Conservation (phyloP, 2,329 filamentous ascomycete species). For the Cadophora sp. region DNA sequence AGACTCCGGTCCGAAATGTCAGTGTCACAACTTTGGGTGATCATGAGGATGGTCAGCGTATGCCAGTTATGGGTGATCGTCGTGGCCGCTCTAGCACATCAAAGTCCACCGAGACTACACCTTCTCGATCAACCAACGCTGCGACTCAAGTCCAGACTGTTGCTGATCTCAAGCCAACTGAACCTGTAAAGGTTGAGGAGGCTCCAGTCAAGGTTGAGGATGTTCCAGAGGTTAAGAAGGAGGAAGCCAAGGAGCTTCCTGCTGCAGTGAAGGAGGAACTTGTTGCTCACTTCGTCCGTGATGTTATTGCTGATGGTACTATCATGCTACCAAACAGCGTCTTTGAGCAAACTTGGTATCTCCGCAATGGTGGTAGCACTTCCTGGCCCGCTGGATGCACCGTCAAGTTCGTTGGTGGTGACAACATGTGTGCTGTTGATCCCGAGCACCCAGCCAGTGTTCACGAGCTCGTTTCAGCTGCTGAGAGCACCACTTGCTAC, state of each 20-base stretch:
- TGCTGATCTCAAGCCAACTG: slow-evolving; percentile 71
- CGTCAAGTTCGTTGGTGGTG: slow-evolving; percentile 90
- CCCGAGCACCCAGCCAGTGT: slow-evolving; percentile 80
- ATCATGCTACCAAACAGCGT: slow-evolving; percentile 71
- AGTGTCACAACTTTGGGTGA: slow-evolving; percentile 86
- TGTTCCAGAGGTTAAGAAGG: slow-evolving; percentile 36
- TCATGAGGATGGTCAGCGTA: slow-evolving; percentile 68
- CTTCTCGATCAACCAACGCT: slow-evolving; percentile 56
- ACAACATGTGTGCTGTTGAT: slow-evolving; percentile 95
- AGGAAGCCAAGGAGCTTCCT: slow-evolving; percentile 44
- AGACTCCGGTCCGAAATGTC: slow-evolving; percentile 87
- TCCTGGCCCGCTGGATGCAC: slow-evolving; percentile 90
- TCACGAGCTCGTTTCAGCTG: slow-evolving; percentile 76
- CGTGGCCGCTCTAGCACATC: slow-evolving; percentile 48
- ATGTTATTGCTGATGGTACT: slow-evolving; percentile 81
- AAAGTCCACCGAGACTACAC: slow-evolving; percentile 58
- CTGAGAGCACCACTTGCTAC: slow-evolving; percentile 80
- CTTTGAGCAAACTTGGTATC: slow-evolving; percentile 90
- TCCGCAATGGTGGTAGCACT: slow-evolving; percentile 81
- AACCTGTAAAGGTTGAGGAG: slow-evolving; percentile 49
- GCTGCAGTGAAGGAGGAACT: slow-evolving; percentile 48
- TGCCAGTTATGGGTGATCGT: slow-evolving; percentile 77
- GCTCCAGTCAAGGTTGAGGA: slow-evolving; percentile 42
- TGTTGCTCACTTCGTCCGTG: slow-evolving; percentile 76
- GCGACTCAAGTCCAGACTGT: slow-evolving; percentile 74